phyloP scores from a whole-genome alignment of 2,329 filamentous ascomycete genomes.

The Ilyonectria destructans region DNA sequence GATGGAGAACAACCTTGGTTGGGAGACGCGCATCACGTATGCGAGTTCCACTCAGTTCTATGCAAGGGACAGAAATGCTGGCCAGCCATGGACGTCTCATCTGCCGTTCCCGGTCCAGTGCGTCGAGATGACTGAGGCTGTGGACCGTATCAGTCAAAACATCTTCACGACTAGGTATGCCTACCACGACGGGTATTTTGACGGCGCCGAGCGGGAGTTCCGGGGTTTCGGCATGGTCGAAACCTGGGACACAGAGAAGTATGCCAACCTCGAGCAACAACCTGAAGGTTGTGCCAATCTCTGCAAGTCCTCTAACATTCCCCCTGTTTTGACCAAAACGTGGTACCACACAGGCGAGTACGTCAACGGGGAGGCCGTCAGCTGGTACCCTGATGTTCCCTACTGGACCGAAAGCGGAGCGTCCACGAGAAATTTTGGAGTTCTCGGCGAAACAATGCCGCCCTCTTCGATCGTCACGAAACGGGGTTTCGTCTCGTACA shows the following conservation, averaged over 20 bases:
- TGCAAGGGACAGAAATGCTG: constrained; percentile 37
- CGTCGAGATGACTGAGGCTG: constrained; percentile 29
- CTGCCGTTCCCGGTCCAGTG: constrained; percentile 51
- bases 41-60: constrained; percentile 29
- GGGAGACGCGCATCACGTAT: not conserved
- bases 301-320: too few relatives aligned
- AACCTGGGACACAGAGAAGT: constrained; percentile 41
- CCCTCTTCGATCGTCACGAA: too few relatives aligned
- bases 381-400: not conserved
- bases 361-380: not conserved
- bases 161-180: constrained; percentile 8
- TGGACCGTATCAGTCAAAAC: constrained; percentile 26
- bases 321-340: constrained; percentile 8
- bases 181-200: constrained; percentile 51
- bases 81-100: constrained; percentile 45
- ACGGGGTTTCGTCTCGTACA: too few relatives aligned
- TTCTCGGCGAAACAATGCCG: too few relatives aligned
- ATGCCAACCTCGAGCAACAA: not conserved
- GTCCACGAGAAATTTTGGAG: not conserved
- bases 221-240: constrained; percentile 53
- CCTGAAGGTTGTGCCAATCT: too few relatives aligned
- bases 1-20: not conserved
- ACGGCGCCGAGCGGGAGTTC: constrained; percentile 49
- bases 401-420: too few relatives aligned
- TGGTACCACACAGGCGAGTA: constrained; percentile 22